A percentile compares a stretch with the other conserved stretches of the same genome.
phyloP scores from a whole-genome alignment of 768 basidiomycete species.

The Pilatotrama ljubarskyi region DNA sequence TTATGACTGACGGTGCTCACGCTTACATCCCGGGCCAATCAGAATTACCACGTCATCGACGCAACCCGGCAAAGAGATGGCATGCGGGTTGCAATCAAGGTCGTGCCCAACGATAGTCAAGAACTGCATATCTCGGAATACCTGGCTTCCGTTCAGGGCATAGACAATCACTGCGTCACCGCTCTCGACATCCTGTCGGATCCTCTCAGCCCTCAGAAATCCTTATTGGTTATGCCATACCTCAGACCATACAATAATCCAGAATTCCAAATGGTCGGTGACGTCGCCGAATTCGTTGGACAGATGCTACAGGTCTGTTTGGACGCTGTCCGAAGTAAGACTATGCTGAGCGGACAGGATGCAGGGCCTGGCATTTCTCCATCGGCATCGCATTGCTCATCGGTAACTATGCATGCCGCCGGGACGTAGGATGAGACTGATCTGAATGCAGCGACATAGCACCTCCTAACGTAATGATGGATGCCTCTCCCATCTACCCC shows the following conservation, averaged over 20 bases:
- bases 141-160: conserved; percentile 9
- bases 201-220: conserved; percentile 5
- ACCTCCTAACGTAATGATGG: conserved; percentile 26
- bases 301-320: conserved; percentile 21
- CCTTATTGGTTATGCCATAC: conserved; percentile 28
- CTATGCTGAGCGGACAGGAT: not conserved
- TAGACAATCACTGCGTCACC: conserved; percentile 29
- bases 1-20: not conserved
- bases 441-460: conserved; percentile 15
- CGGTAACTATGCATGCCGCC: conserved; percentile 9
- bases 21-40: not conserved
- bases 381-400: conserved; percentile 27
- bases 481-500: conserved; percentile 19
- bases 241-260: conserved; percentile 31
- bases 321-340: not conserved
- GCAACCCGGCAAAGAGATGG: conserved; percentile 13
- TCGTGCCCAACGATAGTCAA: not conserved
- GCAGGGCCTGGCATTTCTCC: conserved; percentile 30
- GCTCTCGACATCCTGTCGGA: conserved; percentile 24
- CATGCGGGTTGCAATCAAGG: conserved; percentile 22
- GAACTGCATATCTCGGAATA: conserved; percentile 18
- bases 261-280: conserved; percentile 24
- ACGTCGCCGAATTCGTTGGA: conserved; percentile 19
- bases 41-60: conserved; percentile 21
- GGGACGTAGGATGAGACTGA: conserved; percentile 8